Evolutionary conservation across 1,139 yeast genomes (phyloP), one percentile per base, ranked within the genome.

Genomic region (Hemisphaericaspora lyxosophila): DNA sequence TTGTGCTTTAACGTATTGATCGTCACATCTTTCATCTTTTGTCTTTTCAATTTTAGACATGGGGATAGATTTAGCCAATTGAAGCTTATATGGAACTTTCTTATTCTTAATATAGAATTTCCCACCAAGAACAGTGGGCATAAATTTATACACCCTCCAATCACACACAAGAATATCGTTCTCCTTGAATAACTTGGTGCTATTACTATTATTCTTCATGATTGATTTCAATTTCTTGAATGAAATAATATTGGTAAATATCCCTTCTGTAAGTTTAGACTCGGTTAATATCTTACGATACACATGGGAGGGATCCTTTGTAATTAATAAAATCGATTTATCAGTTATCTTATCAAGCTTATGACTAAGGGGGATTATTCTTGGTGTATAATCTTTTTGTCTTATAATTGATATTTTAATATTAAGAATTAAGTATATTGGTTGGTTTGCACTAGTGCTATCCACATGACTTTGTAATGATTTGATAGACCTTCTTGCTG

Each of bases 151-250:
- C 3, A 83, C 73, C 42, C 90, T 62, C 41, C 78, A 74, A 57
- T 85, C 92, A 4, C 83, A 78, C 12, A 84, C 68, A 2, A 84
- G 67, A n/a, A 80, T 46, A 51, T 83, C 92, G 52, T 72, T 79
- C 33, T 82, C 86, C 43, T 74, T 75, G 51, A 64, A 79, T 2
- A 82, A 47, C 35, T 69, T 70, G 3, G 42, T 33, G 37, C 64
- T 63, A 26, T 73, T 48, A n/a, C 67, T 61, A 42, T 69, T 73
- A 35, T 73, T 75, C 31, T 62, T 63, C 17, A 73, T 64, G 23
- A 77, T 55, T 28, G 67, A 60, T 51, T 70, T 77, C 40, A 83
- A 52, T 49, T 76, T 81, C 47, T 78, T 78, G 32, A 81, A 61
- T 7, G 86, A 73, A 26, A 75, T 64, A 14, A 83, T 73, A 32